Evolutionary conservation across 2,329 filamentous ascomycete genomes (phyloP), one percentile per base, ranked within the genome.

Genomic region (Colletotrichum somersetense): DNA sequence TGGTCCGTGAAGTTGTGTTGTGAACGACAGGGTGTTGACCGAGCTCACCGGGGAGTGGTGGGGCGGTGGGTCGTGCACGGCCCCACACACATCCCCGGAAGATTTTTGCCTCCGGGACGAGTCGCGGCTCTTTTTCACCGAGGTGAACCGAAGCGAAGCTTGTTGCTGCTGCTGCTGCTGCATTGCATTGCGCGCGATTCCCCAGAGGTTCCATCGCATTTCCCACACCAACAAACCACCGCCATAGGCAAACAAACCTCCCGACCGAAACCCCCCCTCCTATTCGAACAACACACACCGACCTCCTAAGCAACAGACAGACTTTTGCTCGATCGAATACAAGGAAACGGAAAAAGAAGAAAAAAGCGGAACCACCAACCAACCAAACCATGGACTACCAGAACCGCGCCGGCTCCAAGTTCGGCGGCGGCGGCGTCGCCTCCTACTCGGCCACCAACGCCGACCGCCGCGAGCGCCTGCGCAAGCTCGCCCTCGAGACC

Each of bases 401-500:
- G 87, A 98, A 98, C 83, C 94, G 96, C 78, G 95, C 94, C 74
- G 96, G 96, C 80, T 97, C 95, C 83, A 98, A 98, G 83, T 98
- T 98, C 83, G 96, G 96, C 81, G 96, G 96, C 80, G 96, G 96
- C 78, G 96, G 96, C 82, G 95, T 98, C 77, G 96, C 96, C 81
- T 98, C 95, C 7, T 91, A 94, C 79, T 95, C 92, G 78, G 94
- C 95, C 71, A 97, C 95, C 74, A 98, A 98, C 83, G 96, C 96
- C 75, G 96, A 98, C 89, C 94, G 96, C 72, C 94, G 96, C 81
- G 96, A 99, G 83, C 95, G 96, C 75, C 92, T 99, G 50, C 95
- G 96, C 83, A 98, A 98, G 86, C 95, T 99, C 80, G 96, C 96
- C 71, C 93, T 99, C 79, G 96, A 99, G 85, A 97, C 95, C 67